Percentiles rank a stretch among this genome's conserved stretches.
Evolutionary conservation across 108 stramenopile species (phyloP).

Genomic region (Cylindrotheca closterium): DNA sequence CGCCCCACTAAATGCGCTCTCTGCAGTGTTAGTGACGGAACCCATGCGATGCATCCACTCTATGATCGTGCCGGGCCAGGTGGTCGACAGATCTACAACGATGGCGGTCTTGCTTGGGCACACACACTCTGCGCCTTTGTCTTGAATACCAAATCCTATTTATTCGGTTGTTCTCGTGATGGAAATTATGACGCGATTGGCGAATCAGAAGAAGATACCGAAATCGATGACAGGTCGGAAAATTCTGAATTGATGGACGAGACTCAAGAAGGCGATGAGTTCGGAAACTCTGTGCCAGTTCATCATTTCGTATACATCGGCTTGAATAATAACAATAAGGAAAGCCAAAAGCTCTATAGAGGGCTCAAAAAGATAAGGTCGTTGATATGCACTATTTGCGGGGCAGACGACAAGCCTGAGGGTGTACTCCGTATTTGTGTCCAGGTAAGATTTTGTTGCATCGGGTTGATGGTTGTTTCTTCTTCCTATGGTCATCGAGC

Average conservation of each 20-base stretch:
- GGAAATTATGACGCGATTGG: slow-evolving; percentile 1
- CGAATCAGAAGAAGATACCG: slow-evolving; percentile 2
- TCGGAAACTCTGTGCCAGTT: slow-evolving; percentile 2
- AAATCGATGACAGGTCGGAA: slow-evolving; percentile 7
- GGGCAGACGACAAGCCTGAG: not conserved
- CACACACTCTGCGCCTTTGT: slow-evolving; percentile 48
- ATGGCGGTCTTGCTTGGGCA: slow-evolving; percentile 46
- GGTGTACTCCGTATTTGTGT: slow-evolving; percentile 1
- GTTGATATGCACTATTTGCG: not conserved
- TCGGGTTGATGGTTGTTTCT: too few relatives aligned
- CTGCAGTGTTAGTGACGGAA: slow-evolving; percentile 31
- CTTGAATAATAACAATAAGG: not conserved
- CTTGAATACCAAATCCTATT: not conserved
- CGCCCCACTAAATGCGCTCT: slow-evolving; percentile 42
- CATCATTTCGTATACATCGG: slow-evolving; percentile 13
- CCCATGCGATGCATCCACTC: slow-evolving; percentile 58
- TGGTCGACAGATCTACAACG: slow-evolving; percentile 36
- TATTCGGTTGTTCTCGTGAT: slow-evolving; percentile 5
- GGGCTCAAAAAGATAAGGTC: not conserved
- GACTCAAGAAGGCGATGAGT: slow-evolving; percentile 1
- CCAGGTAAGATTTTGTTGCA: too few relatives aligned
- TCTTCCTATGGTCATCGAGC: too few relatives aligned
- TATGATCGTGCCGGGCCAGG: slow-evolving; percentile 39
- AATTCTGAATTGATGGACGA: slow-evolving; percentile 11
- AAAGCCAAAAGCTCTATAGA: not conserved